Percentiles rank a stretch among this genome's conserved stretches.
Conservation (phyloP, 2,329 filamentous ascomycete species). For the Claviceps arundinis region DNA sequence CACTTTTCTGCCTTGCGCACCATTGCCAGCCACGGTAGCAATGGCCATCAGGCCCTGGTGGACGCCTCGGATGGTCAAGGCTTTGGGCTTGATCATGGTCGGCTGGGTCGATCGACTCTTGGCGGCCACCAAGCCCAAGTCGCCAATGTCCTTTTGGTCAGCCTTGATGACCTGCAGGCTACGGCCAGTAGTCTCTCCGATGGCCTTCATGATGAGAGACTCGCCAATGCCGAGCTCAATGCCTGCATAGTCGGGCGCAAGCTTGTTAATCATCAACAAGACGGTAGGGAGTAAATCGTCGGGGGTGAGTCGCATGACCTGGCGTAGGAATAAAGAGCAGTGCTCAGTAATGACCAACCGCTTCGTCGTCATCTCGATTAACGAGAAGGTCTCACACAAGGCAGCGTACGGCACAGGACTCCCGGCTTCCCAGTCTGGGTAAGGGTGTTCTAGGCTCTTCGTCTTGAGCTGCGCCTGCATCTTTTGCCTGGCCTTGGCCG, state of each 20-base stretch:
- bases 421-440: conserved; percentile 86
- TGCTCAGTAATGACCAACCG: conserved; percentile 77
- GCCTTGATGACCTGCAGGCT: conserved; percentile 82
- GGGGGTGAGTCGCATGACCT: conserved; percentile 86
- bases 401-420: conserved; percentile 88
- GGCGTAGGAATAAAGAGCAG: conserved; percentile 79
- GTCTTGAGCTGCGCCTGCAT: conserved; percentile 63
- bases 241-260: conserved; percentile 90
- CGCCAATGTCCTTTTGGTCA: conserved; percentile 92
- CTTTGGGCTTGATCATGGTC: conserved; percentile 96
- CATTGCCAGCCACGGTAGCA: conserved; percentile 74
- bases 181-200: conserved; percentile 85
- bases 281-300: conserved; percentile 78
- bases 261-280: conserved; percentile 93
- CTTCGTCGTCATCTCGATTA: conserved; percentile 90
- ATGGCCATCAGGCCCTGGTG: conserved; percentile 81
- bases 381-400: conserved; percentile 84
- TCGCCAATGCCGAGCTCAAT: conserved; percentile 98
- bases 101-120: conserved; percentile 92
- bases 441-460: conserved; percentile 64
- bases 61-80: conserved; percentile 74
- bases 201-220: conserved; percentile 96
- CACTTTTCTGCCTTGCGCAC: conserved; percentile 81
- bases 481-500: conserved; percentile 65
- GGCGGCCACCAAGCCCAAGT: conserved; percentile 84